Conservation (phyloP, 2,329 filamentous ascomycete genomes). For the Pyrenochaeta sp. region DNA sequence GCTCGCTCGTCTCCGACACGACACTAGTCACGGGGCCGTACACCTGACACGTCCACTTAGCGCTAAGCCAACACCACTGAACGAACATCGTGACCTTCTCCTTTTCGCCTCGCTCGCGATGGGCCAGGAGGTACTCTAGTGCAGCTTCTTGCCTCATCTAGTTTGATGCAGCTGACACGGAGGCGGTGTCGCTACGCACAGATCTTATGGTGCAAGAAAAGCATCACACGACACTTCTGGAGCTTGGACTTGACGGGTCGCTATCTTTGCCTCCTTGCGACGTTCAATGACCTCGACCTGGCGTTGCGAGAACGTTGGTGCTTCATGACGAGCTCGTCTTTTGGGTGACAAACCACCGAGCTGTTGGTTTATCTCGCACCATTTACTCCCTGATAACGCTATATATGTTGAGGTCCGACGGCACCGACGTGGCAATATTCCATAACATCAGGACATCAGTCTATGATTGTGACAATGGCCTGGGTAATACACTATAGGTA, state of each 20-base stretch:
- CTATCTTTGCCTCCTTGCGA: neutral
- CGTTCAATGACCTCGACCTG: neutral
- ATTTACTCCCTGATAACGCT: neutral
- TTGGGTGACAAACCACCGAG: neutral
- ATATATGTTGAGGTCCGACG: neutral
- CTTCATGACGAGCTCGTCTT: neutral
- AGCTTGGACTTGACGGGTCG: neutral
- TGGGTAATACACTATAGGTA: no score
- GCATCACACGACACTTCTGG: conserved; percentile 13
- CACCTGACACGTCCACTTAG: conserved; percentile 33
- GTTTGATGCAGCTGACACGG: conserved; percentile 9
- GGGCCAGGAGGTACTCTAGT: conserved; percentile 21
- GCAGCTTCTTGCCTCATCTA: conserved; percentile 12
- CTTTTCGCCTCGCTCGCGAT: conserved; percentile 26
- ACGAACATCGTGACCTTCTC: conserved; percentile 43
- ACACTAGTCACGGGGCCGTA: conserved; percentile 34
- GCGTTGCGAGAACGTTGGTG: neutral
- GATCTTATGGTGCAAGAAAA: neutral
- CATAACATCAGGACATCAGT: no score
- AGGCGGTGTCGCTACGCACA: conserved; percentile 6
- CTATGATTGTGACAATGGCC: neutral
- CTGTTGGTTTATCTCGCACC: neutral
- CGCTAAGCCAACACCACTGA: conserved; percentile 37
- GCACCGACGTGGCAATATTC: no score
- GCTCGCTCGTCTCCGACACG: conserved; percentile 20